Base-by-base conservation (phyloP, 345 rosid species). In the Erodium maritimum region DNA sequence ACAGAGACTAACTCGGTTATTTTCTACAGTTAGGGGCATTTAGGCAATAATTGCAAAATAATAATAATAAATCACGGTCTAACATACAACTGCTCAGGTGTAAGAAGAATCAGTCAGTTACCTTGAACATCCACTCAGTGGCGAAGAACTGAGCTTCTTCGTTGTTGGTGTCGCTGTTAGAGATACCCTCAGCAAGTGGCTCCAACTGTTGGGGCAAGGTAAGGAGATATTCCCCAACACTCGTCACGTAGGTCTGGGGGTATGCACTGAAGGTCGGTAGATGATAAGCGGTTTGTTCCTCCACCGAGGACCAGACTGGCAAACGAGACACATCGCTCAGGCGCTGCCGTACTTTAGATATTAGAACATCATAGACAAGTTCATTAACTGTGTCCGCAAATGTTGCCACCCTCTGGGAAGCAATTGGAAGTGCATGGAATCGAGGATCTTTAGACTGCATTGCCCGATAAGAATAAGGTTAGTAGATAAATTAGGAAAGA, bases 51-150 rank as follows among this genome's bases (percentile, higher is more conserved):
- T 25, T 25, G 4, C 33, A 25, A 25, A 25, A 25, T 25, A 25
- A 2, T 3, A 25, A 25, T 25, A 7, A n/a, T n/a, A n/a, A n/a
- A n/a, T n/a, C 33, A 25, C 33, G 33, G 33, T 7, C 33, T 25
- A 12, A 37, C 46, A 29, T 8, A 37, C 46, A 37, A 5, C 13
- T 37, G 13, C 21, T 34, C 53, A 55, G 2, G 48, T n/a, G 20
- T 29, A 60, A 25, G 60, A 42, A 13, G 3, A 52, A 21, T 17
- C 22, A 22, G 4, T 19, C n/a, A 54, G 56, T 71, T 77, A 91
- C 98, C 90, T 89, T 93, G 79, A 93, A 90, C 97, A 93, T 93
- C 99, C 99, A 93, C 74, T 93, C 99, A 9, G 99, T 82, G 61
- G 99, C 96, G 56, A 87, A 89, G 69, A 87, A 82, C 62, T 89